phyloP scores from a whole-genome alignment of 768 basidiomycete genomes.

The Sporobolomyces pararoseus region DNA sequence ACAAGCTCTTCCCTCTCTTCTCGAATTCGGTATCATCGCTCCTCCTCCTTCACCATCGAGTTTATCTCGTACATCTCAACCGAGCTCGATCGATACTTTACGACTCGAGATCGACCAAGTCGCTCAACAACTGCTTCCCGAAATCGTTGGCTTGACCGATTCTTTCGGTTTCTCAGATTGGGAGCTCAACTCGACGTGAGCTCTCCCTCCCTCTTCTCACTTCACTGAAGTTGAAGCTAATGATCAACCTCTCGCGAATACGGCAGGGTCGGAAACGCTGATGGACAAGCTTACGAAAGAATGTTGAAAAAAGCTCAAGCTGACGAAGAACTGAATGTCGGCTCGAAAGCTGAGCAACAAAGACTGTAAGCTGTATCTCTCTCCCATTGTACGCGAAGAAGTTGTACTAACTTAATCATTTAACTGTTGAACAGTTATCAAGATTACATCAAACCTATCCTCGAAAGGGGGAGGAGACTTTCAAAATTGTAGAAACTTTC shows the following conservation, averaged over 20 bases:
- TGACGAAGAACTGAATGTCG: constrained; percentile 29
- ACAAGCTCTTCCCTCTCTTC: constrained; percentile 58
- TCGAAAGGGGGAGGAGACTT: constrained; percentile 11
- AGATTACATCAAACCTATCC: constrained; percentile 27
- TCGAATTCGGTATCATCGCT: constrained; percentile 56
- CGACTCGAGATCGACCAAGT: constrained; percentile 5
- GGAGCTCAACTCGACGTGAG: constrained; percentile 63
- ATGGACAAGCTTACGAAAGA: constrained; percentile 67
- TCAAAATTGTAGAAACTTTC: constrained; percentile 26
- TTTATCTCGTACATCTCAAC: neutral
- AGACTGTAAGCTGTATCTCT: neutral
- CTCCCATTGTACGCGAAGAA: too few relatives aligned
- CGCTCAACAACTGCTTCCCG: constrained; percentile 54
- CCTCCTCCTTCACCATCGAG: constrained; percentile 43
- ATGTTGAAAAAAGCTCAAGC: constrained; percentile 58
- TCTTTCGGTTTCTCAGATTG: constrained; percentile 72
- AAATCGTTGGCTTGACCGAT: constrained; percentile 66
- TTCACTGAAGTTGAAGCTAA: too few relatives aligned
- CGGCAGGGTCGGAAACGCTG: constrained; percentile 56
- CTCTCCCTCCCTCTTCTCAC: neutral
- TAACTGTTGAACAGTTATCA: constrained; percentile 5
- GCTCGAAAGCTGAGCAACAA: constrained; percentile 3
- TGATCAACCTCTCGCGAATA: too few relatives aligned
- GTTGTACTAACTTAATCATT: too few relatives aligned
- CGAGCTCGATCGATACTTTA: constrained; percentile 15